phyloP scores from a whole-genome alignment of 1,139 yeast genomes.

The Diutina sp. region DNA sequence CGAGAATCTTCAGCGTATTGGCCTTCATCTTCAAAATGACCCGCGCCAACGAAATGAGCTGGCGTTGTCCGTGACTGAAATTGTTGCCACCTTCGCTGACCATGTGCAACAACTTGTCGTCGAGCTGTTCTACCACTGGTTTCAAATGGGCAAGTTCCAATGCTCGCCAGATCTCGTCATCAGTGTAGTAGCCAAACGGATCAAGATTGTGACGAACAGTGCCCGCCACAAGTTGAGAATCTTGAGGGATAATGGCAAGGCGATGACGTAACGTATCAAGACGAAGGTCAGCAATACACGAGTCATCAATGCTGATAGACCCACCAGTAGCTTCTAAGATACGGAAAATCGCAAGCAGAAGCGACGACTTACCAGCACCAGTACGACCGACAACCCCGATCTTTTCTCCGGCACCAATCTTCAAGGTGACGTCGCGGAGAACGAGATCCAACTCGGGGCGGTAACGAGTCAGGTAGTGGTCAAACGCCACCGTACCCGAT shows the following conservation, averaged over 20 bases:
- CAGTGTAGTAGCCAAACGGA: constrained; percentile 39
- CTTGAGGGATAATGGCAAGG: constrained; percentile 56
- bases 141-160: constrained; percentile 40
- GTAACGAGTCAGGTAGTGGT: constrained; percentile 20
- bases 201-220: constrained; percentile 48
- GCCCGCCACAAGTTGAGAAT: constrained; percentile 55
- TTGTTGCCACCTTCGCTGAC: constrained; percentile 63
- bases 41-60: constrained; percentile 62
- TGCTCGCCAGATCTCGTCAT: constrained; percentile 42
- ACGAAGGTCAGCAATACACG: constrained; percentile 34
- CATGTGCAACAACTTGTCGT: constrained; percentile 6
- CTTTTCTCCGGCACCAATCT: constrained; percentile 20
- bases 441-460: constrained; percentile 25
- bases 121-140: constrained; percentile 14
- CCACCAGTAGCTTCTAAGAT: constrained; percentile 19
- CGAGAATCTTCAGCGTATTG: constrained; percentile 42
- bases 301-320: constrained; percentile 33
- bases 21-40: constrained; percentile 32
- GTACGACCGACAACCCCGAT: constrained; percentile 30
- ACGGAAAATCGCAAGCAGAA: constrained; percentile 25
- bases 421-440: constrained; percentile 15
- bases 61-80: constrained; percentile 69
- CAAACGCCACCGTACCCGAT: constrained; percentile 17
- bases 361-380: constrained; percentile 29
- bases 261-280: constrained; percentile 39